Conservation (phyloP, 1,284 basidiomycete species). For the Clitocybe nebularis region DNA sequence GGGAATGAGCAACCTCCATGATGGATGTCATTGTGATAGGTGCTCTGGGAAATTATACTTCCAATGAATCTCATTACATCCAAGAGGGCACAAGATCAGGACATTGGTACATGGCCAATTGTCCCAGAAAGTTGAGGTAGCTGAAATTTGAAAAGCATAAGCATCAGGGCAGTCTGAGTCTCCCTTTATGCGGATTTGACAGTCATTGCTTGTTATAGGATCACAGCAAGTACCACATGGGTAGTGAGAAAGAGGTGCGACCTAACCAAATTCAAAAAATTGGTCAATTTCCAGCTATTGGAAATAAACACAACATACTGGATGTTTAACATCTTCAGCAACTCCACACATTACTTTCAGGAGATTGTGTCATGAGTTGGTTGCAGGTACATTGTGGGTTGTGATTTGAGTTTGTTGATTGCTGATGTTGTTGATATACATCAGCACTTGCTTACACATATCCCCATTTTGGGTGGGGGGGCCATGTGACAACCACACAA, state of each 20-base stretch:
- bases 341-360: no score
- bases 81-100: slow-evolving; percentile 1
- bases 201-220: neutral
- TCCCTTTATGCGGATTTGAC: neutral
- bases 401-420: neutral
- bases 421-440: neutral
- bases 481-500: neutral
- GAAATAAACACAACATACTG: neutral
- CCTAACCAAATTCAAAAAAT: no score
- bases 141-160: neutral
- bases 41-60: slow-evolving; percentile 5
- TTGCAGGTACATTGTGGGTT: neutral
- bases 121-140: neutral
- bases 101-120: slow-evolving; percentile 2
- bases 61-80: slow-evolving; percentile 1
- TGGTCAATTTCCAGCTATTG: neutral
- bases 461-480: neutral
- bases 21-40: neutral
- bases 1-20: slow-evolving; percentile 2
- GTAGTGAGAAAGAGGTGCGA: neutral
- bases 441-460: neutral
- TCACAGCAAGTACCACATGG: slow-evolving; percentile 2
- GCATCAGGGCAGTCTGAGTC: neutral
- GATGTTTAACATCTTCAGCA: no score
- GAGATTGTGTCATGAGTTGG: neutral